A percentile compares a stretch with the other conserved stretches of the same genome.
These are phyloP conservation scores for Solioccasus polychromus DNA, from an alignment of 768 basidiomycete genomes.

Conservation along the genomic window DNA sequence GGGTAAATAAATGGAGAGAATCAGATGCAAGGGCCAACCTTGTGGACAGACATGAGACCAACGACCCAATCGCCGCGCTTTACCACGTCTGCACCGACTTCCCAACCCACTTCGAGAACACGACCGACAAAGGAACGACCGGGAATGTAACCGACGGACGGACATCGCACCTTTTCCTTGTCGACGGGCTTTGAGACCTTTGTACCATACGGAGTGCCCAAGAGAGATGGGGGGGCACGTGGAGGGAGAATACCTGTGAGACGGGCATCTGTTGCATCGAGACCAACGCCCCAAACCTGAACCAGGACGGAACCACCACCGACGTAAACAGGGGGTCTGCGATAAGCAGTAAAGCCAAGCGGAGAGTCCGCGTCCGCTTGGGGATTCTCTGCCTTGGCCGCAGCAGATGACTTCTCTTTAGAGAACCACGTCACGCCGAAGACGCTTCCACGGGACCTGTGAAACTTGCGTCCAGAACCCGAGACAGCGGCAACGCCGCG, in stretches of 20 bases:
- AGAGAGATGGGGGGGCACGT: constrained; percentile 9
- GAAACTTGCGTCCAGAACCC: constrained; percentile 11
- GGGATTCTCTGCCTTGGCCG: constrained; percentile 9
- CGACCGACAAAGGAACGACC: constrained; percentile 86
- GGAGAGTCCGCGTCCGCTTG: constrained; percentile 27
- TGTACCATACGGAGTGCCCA: constrained; percentile 21
- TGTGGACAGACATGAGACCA: constrained; percentile 73
- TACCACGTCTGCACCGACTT: constrained; percentile 46
- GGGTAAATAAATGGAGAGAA: constrained; percentile 3
- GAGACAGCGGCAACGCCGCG: constrained; percentile 43
- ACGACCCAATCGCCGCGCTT: constrained; percentile 85
- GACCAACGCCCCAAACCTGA: constrained; percentile 86
- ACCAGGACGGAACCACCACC: constrained; percentile 69
- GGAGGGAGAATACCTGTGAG: constrained; percentile 49
- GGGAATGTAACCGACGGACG: constrained; percentile 70
- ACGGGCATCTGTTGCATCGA: constrained; percentile 71
- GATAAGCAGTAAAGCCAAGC: constrained; percentile 68
- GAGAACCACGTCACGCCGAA: constrained; percentile 31
- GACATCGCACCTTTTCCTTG: constrained; percentile 25
- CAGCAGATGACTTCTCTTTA: constrained; percentile 20
- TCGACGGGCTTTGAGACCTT: constrained; percentile 19
- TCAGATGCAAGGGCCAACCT: constrained; percentile 53
- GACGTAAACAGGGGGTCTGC: constrained; percentile 71
- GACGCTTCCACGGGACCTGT: constrained; percentile 20
- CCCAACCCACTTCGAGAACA: constrained; percentile 79